A percentile compares a stretch with the other conserved stretches of the same genome.
These are phyloP conservation scores for Auriscalpium microsporum DNA, from an alignment of 768 basidiomycete species.

Conservation along the genomic window DNA sequence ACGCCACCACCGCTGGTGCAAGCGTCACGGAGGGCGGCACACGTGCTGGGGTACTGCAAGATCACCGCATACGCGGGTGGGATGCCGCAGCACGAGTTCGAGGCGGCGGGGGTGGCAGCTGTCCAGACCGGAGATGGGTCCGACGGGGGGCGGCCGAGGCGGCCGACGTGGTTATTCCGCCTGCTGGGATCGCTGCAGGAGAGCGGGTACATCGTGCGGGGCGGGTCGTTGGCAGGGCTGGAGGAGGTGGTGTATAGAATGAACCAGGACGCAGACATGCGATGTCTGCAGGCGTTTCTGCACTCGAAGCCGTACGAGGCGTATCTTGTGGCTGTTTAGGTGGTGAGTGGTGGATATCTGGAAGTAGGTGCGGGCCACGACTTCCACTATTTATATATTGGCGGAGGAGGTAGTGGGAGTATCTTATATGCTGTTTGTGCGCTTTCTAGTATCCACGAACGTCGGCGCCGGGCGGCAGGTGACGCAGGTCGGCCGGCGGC, in stretches of 20 bases:
- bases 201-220: constrained; percentile 5
- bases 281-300: constrained; percentile 12
- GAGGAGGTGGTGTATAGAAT: constrained; percentile 11
- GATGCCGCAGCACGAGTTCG: constrained; percentile 5
- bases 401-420: too few species aligned
- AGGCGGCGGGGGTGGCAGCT: constrained; percentile 9
- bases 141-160: background rate
- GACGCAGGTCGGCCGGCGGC: background rate
- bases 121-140: background rate
- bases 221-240: background rate
- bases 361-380: too few species aligned
- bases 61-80: constrained; percentile 8
- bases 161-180: constrained; percentile 7
- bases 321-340: constrained; percentile 1
- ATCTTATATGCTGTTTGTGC: too few species aligned
- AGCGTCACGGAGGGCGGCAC: constrained; percentile 4
- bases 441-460: too few species aligned
- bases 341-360: too few species aligned
- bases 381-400: too few species aligned
- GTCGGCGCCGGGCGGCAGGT: too few species aligned
- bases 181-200: constrained; percentile 11
- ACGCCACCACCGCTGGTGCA: background rate
- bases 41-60: constrained; percentile 13
- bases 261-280: constrained; percentile 13
- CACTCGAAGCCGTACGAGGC: constrained; percentile 3